Evolutionary conservation across 163 green algal species (phyloP).

Genomic region (Scenedesmus sp.): DNA sequence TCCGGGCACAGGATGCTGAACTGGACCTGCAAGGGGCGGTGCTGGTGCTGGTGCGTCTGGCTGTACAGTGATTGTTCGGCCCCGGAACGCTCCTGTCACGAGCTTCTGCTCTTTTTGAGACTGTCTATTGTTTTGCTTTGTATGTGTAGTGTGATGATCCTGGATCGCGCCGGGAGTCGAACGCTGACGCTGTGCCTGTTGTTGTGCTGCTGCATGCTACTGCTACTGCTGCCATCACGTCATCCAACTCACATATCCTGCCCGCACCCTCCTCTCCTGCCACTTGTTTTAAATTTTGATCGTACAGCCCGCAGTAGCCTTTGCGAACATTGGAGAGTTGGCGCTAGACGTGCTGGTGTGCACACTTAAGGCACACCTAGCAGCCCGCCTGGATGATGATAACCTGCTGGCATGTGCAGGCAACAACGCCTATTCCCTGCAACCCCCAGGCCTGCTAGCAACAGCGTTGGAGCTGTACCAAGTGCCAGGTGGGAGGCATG

Average conservation of each 20-base stretch:
- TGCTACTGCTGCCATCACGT: background rate
- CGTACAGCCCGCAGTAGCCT: constrained; percentile 72
- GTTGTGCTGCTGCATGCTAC: background rate
- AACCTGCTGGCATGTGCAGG: constrained; percentile 77
- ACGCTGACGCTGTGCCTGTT: background rate
- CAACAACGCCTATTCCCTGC: constrained; percentile 64
- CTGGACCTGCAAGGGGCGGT: constrained; percentile 12
- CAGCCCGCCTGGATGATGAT: constrained; percentile 65
- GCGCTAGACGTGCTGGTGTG: constrained; percentile 80
- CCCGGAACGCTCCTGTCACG: background rate
- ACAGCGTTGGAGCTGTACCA: constrained; percentile 78
- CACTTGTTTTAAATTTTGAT: background rate
- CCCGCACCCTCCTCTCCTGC: background rate
- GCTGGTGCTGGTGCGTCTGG: constrained; percentile 37
- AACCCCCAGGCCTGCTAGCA: constrained; percentile 54
- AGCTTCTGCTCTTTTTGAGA: background rate
- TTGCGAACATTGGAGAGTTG: constrained; percentile 89
- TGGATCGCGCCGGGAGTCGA: background rate
- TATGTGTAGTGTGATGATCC: too few relatives aligned
- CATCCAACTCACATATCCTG: background rate
- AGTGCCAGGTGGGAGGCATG: constrained; percentile 27
- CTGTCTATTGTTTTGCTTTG: background rate
- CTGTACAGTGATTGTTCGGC: background rate
- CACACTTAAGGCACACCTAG: constrained; percentile 53
- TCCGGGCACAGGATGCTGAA: background rate